Conservation (phyloP, 345 rosid species). For the Eucalyptus rudis region DNA sequence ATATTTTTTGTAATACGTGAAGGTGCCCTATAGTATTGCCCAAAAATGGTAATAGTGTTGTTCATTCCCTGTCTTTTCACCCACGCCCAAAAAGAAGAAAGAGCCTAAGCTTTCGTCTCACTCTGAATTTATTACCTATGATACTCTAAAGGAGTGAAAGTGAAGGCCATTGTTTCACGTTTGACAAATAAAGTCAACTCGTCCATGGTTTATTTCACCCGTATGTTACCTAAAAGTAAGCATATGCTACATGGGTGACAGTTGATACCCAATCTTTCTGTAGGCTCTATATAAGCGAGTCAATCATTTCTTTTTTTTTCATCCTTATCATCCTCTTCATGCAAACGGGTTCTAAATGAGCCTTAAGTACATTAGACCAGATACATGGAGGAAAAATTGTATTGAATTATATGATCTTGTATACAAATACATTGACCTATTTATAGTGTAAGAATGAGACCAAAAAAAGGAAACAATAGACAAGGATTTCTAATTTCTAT, state of each 20-base stretch:
- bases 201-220: background rate
- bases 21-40: background rate
- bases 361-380: background rate
- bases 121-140: background rate
- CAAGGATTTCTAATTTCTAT: too few species aligned
- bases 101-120: background rate
- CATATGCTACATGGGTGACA: background rate
- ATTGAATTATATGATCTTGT: too few species aligned
- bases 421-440: too few species aligned
- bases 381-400: too few species aligned
- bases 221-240: background rate
- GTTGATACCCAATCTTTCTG: background rate
- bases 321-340: background rate
- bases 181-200: background rate
- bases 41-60: background rate
- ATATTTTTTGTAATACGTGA: too few species aligned
- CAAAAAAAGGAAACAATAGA: too few species aligned
- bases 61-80: background rate
- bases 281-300: background rate
- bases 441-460: too few species aligned
- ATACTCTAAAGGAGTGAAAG: background rate
- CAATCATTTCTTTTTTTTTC: background rate
- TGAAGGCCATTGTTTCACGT: background rate
- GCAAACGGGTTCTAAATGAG: background rate
- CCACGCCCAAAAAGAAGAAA: too few species aligned